Conservation (phyloP, 495 filamentous ascomycete species). For the Cenococcum geophilum region DNA sequence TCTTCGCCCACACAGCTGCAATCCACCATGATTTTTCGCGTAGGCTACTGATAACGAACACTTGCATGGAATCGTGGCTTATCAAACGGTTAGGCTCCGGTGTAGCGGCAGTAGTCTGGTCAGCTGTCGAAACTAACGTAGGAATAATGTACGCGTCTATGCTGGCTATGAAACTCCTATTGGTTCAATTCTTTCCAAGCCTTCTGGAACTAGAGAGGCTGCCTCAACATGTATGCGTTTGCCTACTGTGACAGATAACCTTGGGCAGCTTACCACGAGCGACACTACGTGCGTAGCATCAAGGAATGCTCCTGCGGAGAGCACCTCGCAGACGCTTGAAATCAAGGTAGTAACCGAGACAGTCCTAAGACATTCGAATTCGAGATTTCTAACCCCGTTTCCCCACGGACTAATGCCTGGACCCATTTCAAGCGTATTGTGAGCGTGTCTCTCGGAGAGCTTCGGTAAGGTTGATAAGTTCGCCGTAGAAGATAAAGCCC, state of each 20-base stretch:
- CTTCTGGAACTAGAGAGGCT: constrained; percentile 12
- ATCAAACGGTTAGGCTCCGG: constrained; percentile 17
- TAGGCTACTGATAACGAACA: constrained; percentile 12
- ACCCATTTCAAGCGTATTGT: not conserved
- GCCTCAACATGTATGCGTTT: not conserved
- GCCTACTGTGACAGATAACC: not conserved
- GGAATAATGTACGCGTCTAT: constrained; percentile 41
- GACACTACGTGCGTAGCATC: not conserved
- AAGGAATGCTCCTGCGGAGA: not conserved
- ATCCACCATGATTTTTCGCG: constrained; percentile 6
- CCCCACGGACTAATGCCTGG: not conserved
- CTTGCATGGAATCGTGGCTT: not conserved
- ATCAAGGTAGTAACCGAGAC: not conserved
- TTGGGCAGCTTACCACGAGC: not conserved
- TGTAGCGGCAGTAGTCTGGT: constrained; percentile 34
- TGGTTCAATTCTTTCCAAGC: constrained; percentile 31
- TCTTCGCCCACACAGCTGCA: constrained; percentile 16
- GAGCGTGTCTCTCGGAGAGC: too few species aligned
- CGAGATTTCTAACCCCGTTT: not conserved
- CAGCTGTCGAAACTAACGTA: constrained; percentile 36
- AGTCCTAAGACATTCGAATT: not conserved
- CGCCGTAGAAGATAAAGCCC: too few species aligned
- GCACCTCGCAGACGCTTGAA: not conserved
- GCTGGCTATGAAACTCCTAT: constrained; percentile 34
- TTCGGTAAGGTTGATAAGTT: too few species aligned